phyloP scores from a whole-genome alignment of 192 early-diverging fungal genomes.

The Gonapodya prolifera region DNA sequence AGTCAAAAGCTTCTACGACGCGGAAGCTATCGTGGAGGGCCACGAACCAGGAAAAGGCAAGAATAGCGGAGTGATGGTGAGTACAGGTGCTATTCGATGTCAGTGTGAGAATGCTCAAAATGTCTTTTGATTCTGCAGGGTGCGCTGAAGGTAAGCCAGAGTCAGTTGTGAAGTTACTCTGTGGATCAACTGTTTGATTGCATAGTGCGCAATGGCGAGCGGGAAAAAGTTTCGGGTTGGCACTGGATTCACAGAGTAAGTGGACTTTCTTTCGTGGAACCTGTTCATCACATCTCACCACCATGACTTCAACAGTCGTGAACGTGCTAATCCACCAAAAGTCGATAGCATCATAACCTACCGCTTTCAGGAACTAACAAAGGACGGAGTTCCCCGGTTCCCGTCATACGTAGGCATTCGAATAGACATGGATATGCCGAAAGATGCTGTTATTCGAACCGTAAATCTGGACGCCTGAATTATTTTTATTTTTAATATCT shows the following conservation, averaged over 20 bases:
- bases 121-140: conserved; percentile 18
- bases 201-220: conserved; percentile 35
- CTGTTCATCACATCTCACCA: too few species aligned
- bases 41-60: conserved; percentile 43
- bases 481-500: too few species aligned
- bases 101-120: too few species aligned
- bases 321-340: conserved; percentile 41
- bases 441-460: background rate
- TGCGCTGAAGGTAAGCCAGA: conserved; percentile 25
- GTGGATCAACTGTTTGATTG: background rate
- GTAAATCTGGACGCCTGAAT: too few species aligned
- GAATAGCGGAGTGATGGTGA: conserved; percentile 26
- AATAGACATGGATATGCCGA: background rate
- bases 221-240: conserved; percentile 55
- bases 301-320: background rate
- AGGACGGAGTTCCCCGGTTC: conserved; percentile 24
- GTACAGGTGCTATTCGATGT: too few species aligned
- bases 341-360: conserved; percentile 29
- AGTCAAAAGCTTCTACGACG: conserved; percentile 61
- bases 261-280: too few species aligned
- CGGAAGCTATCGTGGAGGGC: conserved; percentile 49
- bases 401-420: conserved; percentile 15
- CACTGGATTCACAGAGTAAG: conserved; percentile 47
- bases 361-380: conserved; percentile 31
- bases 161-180: background rate